A percentile compares a stretch with the other conserved stretches of the same genome.
Evolutionary conservation across 2,329 filamentous ascomycete species (phyloP).

Genomic region (Sphaerostilbella broomeana): DNA sequence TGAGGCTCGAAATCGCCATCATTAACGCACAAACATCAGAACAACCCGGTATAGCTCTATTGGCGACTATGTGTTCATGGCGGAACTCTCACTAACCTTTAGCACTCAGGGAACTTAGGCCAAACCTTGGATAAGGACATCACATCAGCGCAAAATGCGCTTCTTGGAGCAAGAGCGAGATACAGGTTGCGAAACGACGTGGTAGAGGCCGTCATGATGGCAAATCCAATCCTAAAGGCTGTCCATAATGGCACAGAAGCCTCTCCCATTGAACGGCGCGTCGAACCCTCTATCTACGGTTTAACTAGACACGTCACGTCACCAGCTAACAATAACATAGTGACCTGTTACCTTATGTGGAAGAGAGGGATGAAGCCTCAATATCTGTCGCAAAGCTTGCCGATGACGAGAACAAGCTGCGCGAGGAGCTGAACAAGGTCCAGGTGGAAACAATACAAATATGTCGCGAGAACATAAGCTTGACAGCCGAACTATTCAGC

Average conservation of each 20-base stretch:
- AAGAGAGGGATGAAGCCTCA: constrained; percentile 61
- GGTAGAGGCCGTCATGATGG: constrained; percentile 60
- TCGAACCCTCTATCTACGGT: constrained; percentile 1
- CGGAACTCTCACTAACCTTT: not conserved
- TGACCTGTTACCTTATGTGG: constrained; percentile 59
- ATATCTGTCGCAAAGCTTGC: constrained; percentile 56
- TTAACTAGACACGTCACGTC: not conserved
- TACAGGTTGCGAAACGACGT: constrained; percentile 65
- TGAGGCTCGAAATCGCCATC: constrained; percentile 66
- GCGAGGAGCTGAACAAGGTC: constrained; percentile 46
- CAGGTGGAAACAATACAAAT: constrained; percentile 53
- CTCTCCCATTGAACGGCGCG: constrained; percentile 62
- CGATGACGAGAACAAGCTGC: constrained; percentile 42
- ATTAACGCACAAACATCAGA: constrained; percentile 44
- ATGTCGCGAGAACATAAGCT: constrained; percentile 53
- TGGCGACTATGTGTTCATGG: no score
- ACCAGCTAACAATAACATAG: constrained; percentile 33
- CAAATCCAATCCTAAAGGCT: constrained; percentile 70
- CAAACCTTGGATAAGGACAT: constrained; percentile 41
- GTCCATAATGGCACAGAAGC: constrained; percentile 62
- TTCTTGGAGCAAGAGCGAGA: constrained; percentile 63
- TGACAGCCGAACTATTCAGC: constrained; percentile 56
- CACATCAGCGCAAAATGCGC: constrained; percentile 54
- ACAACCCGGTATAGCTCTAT: constrained; percentile 29
- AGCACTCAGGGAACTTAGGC: not conserved